A percentile compares a stretch with the other conserved stretches of the same genome.
These are phyloP conservation scores for Vanderwaltozyma polyspora DNA, from an alignment of 805 yeast species.

Conservation along the genomic window DNA sequence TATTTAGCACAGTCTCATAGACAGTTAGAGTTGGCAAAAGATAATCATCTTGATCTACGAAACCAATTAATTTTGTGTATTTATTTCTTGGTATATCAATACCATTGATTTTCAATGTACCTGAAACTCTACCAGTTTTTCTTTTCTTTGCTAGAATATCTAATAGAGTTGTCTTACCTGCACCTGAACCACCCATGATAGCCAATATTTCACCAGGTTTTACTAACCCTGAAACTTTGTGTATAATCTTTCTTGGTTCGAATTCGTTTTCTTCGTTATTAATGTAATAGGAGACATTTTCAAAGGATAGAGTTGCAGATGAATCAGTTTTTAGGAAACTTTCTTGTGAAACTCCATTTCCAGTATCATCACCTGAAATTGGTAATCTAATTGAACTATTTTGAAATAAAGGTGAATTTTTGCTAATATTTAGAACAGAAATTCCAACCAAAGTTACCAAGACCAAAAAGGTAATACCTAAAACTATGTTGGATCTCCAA, in stretches of 20 bases:
- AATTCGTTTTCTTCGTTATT: conserved; percentile 5
- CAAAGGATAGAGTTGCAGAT: conserved; percentile 70
- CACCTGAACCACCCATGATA: conserved; percentile 98
- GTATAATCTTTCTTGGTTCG: conserved; percentile 35
- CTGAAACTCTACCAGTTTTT: conserved; percentile 61
- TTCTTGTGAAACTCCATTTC: too few relatives aligned
- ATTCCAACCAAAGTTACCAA: conserved; percentile 23
- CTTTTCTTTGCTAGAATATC: conserved; percentile 86
- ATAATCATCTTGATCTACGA: conserved; percentile 92
- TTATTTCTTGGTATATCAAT: conserved; percentile 27
- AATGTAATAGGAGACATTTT: conserved; percentile 46
- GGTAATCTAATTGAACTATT: conserved; percentile 17
- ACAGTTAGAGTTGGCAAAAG: conserved; percentile 89
- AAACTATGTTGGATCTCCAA: conserved; percentile 34
- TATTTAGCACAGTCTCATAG: conserved; percentile 85
- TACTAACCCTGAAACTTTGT: conserved; percentile 60
- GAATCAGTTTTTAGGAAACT: conserved; percentile 37
- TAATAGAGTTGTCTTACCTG: conserved; percentile 89
- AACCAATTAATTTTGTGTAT: conserved; percentile 66
- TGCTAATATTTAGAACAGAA: conserved; percentile 37
- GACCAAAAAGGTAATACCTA: conserved; percentile 30
- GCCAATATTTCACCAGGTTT: conserved; percentile 86
- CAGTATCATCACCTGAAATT: conserved; percentile 14
- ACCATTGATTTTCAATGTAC: conserved; percentile 73
- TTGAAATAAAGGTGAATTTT: conserved; percentile 50